Percentiles rank a stretch among this genome's conserved stretches.
phyloP scores from a whole-genome alignment of 352 stramenopile species.

The Peronospora belbahrii region DNA sequence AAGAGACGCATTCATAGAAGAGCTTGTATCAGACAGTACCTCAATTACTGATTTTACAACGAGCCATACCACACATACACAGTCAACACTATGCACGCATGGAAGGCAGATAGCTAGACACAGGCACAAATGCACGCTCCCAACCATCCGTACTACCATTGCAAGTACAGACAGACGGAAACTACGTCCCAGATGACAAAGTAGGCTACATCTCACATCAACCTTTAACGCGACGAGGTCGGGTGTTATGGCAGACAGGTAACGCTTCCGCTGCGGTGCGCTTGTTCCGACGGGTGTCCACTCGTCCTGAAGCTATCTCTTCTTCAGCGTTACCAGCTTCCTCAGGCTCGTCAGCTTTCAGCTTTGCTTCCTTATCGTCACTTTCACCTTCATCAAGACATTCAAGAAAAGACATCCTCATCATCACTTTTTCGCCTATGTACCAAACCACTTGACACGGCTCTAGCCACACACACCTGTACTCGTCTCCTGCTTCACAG shows the following conservation, averaged over 20 bases:
- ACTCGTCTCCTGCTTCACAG: constrained; percentile 10
- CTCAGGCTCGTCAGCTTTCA: constrained; percentile 21
- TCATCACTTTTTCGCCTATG: constrained; percentile 5
- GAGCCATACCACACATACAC: constrained; percentile 36
- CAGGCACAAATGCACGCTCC: constrained; percentile 26
- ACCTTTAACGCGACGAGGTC: constrained; percentile 55
- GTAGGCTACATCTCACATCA: constrained; percentile 39
- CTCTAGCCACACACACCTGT: constrained; percentile 17
- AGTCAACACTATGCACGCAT: constrained; percentile 42
- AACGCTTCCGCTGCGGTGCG: constrained; percentile 13
- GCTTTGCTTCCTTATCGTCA: constrained; percentile 35
- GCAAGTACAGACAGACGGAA: constrained; percentile 21
- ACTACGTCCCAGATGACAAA: no score
- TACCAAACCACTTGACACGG: neutral
- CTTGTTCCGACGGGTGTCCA: constrained; percentile 26
- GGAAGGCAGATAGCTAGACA: constrained; percentile 28
- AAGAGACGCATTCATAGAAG: constrained; percentile 38
- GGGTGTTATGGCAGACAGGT: constrained; percentile 23
- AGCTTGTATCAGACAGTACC: constrained; percentile 34
- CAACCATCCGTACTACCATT: constrained; percentile 28
- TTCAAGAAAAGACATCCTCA: neutral
- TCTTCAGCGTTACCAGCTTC: constrained; percentile 26
- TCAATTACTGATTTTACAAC: constrained; percentile 56
- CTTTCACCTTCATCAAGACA: constrained; percentile 23
- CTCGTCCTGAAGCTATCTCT: constrained; percentile 13